Base-by-base conservation (phyloP, 495 filamentous ascomycete genomes). In the Penicillium desertorum region DNA sequence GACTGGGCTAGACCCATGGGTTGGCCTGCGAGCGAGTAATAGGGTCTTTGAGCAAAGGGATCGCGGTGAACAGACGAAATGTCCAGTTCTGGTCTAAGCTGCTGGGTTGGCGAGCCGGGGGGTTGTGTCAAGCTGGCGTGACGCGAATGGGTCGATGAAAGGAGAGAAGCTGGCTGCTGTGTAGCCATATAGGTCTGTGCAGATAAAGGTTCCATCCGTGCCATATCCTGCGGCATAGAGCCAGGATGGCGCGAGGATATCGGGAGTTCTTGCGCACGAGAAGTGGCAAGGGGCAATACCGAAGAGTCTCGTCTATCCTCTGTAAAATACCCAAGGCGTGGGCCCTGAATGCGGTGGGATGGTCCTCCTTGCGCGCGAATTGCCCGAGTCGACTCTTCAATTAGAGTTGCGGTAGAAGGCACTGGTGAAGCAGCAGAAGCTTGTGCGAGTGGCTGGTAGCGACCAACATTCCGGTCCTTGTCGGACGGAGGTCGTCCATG, bases 371-470 rank as follows among this genome's bases (percentile, higher is more conserved):
- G 71, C 14, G 64, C 43, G 14, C 69, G 71, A 45, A 71, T 69
- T 34, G 57, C 61, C 25, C 76, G 64, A 30, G 68, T 57, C 11
- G 54, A 46, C 20, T 77, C 74, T 4, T 79, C 76, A 25, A 51
- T 57, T 20, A 73, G 62, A 22, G 70, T 52, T 17, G 69, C 49
- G 9, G 64, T 61, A 7, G 71, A 45, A 5, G 70, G 64, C 45
- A 71, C 63, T 16, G 61, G 16, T 11, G 72, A 65, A 19, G 70
- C 70, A 56, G 62, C 62, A 45, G 71, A 72, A 8, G 78, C 79
- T 59, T 80, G 78, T 16, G 76, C 76, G 27, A 80, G 69, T 1
- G 73, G 70, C 25, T 70, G 74, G 49, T 79, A 78, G 46, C 74
- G 69, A 42, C 66, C 60, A 29, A 71, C 27, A 25, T 60, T 66